These are phyloP conservation scores for Coemansia sp. DNA, from an alignment of 192 early-diverging fungal species.

Conservation along the genomic window DNA sequence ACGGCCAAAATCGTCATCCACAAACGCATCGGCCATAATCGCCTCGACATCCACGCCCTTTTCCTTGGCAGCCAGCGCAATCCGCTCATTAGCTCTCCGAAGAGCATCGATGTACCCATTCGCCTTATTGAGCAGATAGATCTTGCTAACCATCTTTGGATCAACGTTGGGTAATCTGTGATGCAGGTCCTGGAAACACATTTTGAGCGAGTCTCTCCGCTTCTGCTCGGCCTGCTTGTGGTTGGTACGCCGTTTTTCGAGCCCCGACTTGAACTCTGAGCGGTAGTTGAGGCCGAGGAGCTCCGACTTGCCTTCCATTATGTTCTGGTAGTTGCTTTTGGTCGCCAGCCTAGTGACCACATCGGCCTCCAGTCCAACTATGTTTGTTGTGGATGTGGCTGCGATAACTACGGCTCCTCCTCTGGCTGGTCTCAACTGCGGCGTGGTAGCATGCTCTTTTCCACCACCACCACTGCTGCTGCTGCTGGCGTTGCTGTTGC, in stretches of 20 bases:
- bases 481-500: slow-evolving; percentile 2
- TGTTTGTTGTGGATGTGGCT: slow-evolving; percentile 45
- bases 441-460: slow-evolving; percentile 13
- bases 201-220: slow-evolving; percentile 89
- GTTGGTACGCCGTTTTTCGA: slow-evolving; percentile 81
- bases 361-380: slow-evolving; percentile 41
- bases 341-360: slow-evolving; percentile 59
- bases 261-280: slow-evolving; percentile 71
- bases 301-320: slow-evolving; percentile 85
- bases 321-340: slow-evolving; percentile 85
- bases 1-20: background rate
- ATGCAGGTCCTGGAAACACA: slow-evolving; percentile 82
- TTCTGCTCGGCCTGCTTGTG: slow-evolving; percentile 98
- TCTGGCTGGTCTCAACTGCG: slow-evolving; percentile 15
- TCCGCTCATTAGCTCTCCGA: slow-evolving; percentile 13
- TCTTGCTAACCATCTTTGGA: slow-evolving; percentile 87
- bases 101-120: slow-evolving; percentile 61
- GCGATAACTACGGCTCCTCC: slow-evolving; percentile 4
- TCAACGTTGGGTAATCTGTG: slow-evolving; percentile 69
- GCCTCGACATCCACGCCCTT: slow-evolving; percentile 29
- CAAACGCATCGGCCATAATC: slow-evolving; percentile 6
- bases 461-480: background rate
- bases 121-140: slow-evolving; percentile 73
- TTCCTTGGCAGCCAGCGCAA: slow-evolving; percentile 16
- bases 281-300: slow-evolving; percentile 75